Evolutionary conservation across 108 stramenopile species (phyloP).

Genomic region (Cyclotella atomus): DNA sequence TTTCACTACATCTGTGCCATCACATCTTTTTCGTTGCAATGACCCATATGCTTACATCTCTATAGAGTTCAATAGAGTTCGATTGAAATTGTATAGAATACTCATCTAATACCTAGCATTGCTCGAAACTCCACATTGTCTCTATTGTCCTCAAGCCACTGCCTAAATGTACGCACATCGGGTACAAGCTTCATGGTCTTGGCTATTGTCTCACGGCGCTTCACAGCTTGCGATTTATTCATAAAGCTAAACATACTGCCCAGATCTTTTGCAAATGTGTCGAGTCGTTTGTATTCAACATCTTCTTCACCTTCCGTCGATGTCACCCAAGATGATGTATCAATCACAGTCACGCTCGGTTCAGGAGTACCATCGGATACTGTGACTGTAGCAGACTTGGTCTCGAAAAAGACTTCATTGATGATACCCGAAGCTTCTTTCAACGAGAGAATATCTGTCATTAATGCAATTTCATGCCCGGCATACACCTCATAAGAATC

Average conservation of each 20-base stretch:
- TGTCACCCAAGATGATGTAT: conserved; percentile 17
- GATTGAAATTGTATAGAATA: too few relatives aligned
- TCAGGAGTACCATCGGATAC: not conserved
- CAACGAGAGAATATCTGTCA: conserved; percentile 57
- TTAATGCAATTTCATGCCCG: conserved; percentile 66
- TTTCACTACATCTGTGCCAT: too few relatives aligned
- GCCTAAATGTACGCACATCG: conserved; percentile 37
- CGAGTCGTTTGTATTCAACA: conserved; percentile 31
- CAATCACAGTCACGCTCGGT: not conserved
- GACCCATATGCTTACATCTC: too few relatives aligned
- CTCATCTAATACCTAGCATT: conserved; percentile 64
- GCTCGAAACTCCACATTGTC: conserved; percentile 59
- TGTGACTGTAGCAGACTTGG: not conserved
- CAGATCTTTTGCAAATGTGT: conserved; percentile 66
- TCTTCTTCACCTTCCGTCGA: conserved; percentile 5
- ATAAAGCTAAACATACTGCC: conserved; percentile 58
- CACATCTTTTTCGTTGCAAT: too few relatives aligned
- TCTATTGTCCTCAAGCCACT: conserved; percentile 62
- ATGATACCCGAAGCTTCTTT: conserved; percentile 45
- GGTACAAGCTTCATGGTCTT: conserved; percentile 63
- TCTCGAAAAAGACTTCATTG: conserved; percentile 29
- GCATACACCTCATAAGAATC: conserved; percentile 65
- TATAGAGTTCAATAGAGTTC: too few relatives aligned
- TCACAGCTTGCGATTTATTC: conserved; percentile 49
- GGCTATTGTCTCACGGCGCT: conserved; percentile 49